These are phyloP conservation scores for Colletotrichum karsti DNA, from an alignment of 2,329 filamentous ascomycete species.

Conservation along the genomic window DNA sequence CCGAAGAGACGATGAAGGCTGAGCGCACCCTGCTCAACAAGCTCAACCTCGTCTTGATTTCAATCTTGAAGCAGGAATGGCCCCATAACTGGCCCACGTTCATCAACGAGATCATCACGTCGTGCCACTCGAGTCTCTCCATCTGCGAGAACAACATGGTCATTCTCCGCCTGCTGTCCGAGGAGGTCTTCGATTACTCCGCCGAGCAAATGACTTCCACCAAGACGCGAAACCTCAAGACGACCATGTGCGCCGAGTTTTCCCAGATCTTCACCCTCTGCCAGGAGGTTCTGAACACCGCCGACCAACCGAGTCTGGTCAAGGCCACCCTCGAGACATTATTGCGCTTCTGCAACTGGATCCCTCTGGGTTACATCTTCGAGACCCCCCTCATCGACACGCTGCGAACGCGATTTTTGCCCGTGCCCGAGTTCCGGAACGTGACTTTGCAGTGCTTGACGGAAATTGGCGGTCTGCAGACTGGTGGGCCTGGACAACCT, in stretches of 20 bases:
- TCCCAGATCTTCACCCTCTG: slow-evolving; percentile 98
- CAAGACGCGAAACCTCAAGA: slow-evolving; percentile 96
- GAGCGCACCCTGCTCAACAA: slow-evolving; percentile 96
- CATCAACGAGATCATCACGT: slow-evolving; percentile 99
- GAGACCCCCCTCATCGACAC: slow-evolving; percentile 97
- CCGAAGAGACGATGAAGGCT: slow-evolving; percentile 85
- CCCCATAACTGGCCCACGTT: slow-evolving; percentile 99
- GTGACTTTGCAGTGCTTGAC: slow-evolving; percentile 96
- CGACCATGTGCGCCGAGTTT: slow-evolving; percentile 98
- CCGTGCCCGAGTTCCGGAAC: slow-evolving; percentile 94
- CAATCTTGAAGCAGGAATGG: slow-evolving; percentile 99
- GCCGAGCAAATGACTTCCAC: slow-evolving; percentile 99
- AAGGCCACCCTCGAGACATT: slow-evolving; percentile 97
- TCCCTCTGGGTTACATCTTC: slow-evolving; percentile 97
- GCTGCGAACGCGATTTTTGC: slow-evolving; percentile 88
- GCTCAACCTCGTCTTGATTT: slow-evolving; percentile 96
- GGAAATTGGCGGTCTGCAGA: slow-evolving; percentile 94
- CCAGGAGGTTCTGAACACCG: slow-evolving; percentile 91
- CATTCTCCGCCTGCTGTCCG: slow-evolving; percentile 91
- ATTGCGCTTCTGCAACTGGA: slow-evolving; percentile 98
- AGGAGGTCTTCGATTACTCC: slow-evolving; percentile 99
- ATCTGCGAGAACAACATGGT: slow-evolving; percentile 99
- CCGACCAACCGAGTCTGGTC: slow-evolving; percentile 86
- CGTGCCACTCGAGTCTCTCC: slow-evolving; percentile 92
- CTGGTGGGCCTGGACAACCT: slow-evolving; percentile 72